Evolutionary conservation across 352 stramenopile genomes (phyloP).

Genomic region (Phytophthora uliginosa): DNA sequence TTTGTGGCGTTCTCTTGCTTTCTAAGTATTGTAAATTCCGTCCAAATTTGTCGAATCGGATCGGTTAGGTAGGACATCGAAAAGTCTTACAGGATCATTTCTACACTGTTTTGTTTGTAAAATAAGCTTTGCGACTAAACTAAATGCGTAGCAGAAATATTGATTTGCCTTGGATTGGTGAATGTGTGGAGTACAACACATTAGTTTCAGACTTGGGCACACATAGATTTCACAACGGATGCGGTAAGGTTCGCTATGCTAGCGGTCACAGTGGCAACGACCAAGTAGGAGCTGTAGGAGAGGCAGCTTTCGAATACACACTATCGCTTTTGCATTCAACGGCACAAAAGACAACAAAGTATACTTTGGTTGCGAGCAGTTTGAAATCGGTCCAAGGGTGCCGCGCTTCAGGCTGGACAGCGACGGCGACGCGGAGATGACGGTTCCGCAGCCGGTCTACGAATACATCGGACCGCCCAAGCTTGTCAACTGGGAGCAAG

Average conservation of each 20-base stretch:
- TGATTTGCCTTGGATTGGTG: too few relatives aligned
- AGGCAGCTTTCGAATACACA: background rate
- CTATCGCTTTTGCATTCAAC: background rate
- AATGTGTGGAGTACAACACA: background rate
- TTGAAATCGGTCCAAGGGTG: slow-evolving; percentile 11
- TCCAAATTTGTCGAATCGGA: too few relatives aligned
- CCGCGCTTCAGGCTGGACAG: slow-evolving; percentile 17
- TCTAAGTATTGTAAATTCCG: too few relatives aligned
- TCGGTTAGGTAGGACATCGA: too few relatives aligned
- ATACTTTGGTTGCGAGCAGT: slow-evolving; percentile 23
- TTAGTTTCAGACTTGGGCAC: background rate
- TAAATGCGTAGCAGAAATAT: too few relatives aligned
- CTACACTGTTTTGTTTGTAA: too few relatives aligned
- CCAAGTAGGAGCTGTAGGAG: background rate
- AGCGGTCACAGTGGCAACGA: background rate
- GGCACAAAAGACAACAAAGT: background rate
- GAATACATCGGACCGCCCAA: slow-evolving; percentile 15
- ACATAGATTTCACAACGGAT: background rate
- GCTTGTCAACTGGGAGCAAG: slow-evolving; percentile 21
- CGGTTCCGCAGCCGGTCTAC: slow-evolving; percentile 19
- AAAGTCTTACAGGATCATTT: too few relatives aligned
- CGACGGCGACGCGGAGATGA: slow-evolving; percentile 27
- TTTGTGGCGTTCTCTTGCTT: too few relatives aligned
- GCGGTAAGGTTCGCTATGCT: background rate
- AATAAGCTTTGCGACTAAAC: too few relatives aligned